A percentile compares a stretch with the other conserved stretches of the same genome.
phyloP scores from a whole-genome alignment of 495 filamentous ascomycete species.

The Penicillium samsonianum region DNA sequence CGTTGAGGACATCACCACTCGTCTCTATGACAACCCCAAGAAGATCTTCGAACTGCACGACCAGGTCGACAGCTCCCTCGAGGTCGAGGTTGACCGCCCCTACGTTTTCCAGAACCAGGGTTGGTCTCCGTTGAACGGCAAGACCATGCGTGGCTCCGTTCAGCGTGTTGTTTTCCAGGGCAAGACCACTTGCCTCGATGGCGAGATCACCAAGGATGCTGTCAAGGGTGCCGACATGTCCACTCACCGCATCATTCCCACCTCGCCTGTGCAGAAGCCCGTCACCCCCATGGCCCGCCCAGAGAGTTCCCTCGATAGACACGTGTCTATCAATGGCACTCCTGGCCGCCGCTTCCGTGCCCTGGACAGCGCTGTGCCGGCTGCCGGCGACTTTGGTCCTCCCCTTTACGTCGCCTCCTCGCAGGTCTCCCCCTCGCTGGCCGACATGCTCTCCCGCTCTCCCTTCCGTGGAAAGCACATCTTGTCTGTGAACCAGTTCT shows the following conservation, averaged over 20 bases:
- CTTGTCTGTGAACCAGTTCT: slow-evolving; percentile 86
- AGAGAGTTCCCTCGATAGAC: slow-evolving; percentile 50
- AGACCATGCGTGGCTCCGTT: slow-evolving; percentile 68
- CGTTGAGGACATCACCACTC: slow-evolving; percentile 67
- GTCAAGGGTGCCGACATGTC: slow-evolving; percentile 76
- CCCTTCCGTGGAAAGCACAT: slow-evolving; percentile 85
- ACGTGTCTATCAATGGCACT: slow-evolving; percentile 46
- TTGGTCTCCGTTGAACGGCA: slow-evolving; percentile 79
- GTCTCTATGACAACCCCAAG: slow-evolving; percentile 80
- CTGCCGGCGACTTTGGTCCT: slow-evolving; percentile 54
- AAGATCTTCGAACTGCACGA: slow-evolving; percentile 87
- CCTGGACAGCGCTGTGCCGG: slow-evolving; percentile 32
- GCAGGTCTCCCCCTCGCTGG: slow-evolving; percentile 59
- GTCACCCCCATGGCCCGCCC: slow-evolving; percentile 46
- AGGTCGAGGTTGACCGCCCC: slow-evolving; percentile 72
- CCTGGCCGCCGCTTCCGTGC: slow-evolving; percentile 34
- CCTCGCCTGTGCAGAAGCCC: slow-evolving; percentile 57
- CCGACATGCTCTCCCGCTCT: slow-evolving; percentile 72
- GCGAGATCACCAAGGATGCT: slow-evolving; percentile 56
- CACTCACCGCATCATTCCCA: slow-evolving; percentile 59
- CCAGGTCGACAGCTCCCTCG: slow-evolving; percentile 70
- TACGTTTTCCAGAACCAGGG: slow-evolving; percentile 57
- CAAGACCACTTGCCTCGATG: slow-evolving; percentile 76
- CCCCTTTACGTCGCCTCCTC: slow-evolving; percentile 47
- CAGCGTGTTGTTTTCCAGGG: slow-evolving; percentile 79